Base-by-base conservation (phyloP, 2,329 filamentous ascomycete species). In the Pyrenochaeta sp. region DNA sequence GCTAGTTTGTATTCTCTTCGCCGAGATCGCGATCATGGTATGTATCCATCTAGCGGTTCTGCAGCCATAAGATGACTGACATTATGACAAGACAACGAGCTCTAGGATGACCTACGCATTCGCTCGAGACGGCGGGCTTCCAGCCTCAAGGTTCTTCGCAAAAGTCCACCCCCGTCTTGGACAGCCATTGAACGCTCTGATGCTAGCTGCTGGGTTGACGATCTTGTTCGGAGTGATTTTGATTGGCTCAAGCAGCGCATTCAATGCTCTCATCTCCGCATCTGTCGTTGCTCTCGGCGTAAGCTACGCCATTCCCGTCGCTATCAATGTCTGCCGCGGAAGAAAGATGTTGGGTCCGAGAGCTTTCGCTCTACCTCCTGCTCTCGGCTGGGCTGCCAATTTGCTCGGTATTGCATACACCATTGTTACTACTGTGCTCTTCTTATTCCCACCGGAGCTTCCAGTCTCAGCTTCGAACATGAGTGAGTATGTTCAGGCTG, bases 271-370 rank as follows among this genome's bases (percentile, higher is more conserved):
- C 65, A 83, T 90, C 1, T 87, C 88, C 0, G 86, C 89, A 0
- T 90, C 88, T 0, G 90, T 93, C 0, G 89, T 92, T 7, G 86
- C 90, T 1, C 82, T 93, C 0, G 87, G 89, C 6, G 78, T 93
- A 5, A 89, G 88, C 2, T 93, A 93, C 65, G 90, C 85, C 5
- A 91, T 93, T 39, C 91, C 91, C 0, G 86, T 91, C 46, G 81
- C 85, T 0, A 87, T 93, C 64, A 91, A 92, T 66, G 84, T 87
- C 55, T 73, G 90, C 1, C 85, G 88, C 1, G 88, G 90, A 7
- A 84, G 90, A 7, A 86, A 81, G 49, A 87, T 87, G 80, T 78
- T 92, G 6, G 90, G 90, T 0, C 77, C 78, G 2, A 80, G 88
- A 40, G 70, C 83, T 0, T 90, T 90, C 70, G 80, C 81, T 25